phyloP scores from a whole-genome alignment of 768 basidiomycete genomes.

The Rhodosporidiobolus odoratus region DNA sequence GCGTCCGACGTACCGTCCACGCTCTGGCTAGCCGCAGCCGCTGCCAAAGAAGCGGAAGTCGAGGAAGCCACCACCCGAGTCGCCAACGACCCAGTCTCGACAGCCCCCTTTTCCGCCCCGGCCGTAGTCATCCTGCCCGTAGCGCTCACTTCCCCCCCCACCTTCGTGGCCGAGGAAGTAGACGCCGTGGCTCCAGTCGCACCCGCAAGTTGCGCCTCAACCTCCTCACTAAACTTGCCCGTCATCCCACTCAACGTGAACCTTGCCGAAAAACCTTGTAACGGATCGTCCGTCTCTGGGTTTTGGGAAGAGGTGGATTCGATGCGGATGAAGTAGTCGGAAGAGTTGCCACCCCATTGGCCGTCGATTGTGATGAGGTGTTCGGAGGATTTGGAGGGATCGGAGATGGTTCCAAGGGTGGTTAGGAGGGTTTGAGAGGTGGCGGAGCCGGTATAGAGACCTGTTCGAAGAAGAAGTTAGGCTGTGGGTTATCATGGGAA shows the following conservation, averaged over 20 bases:
- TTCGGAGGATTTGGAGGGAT: not conserved
- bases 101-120: too few species aligned
- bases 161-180: too few species aligned
- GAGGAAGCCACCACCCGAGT: too few species aligned
- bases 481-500: too few species aligned
- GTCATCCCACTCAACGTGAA: constrained; percentile 11
- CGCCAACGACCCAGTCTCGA: too few species aligned
- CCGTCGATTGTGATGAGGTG: constrained; percentile 10
- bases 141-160: too few species aligned
- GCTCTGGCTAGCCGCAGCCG: too few species aligned
- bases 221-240: not conserved
- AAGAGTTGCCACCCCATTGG: not conserved
- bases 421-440: constrained; percentile 2
- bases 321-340: constrained; percentile 25
- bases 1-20: too few species aligned
- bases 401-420: constrained; percentile 6
- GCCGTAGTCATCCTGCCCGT: too few species aligned
- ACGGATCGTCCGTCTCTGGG: not conserved
- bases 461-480: not conserved
- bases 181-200: too few species aligned
- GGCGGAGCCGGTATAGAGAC: constrained; percentile 15
- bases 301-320: not conserved
- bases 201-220: not conserved
- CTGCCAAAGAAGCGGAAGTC: too few species aligned
- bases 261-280: constrained; percentile 28